phyloP scores from a whole-genome alignment of 768 basidiomycete species.

The Lactarius pseudohatsudake region DNA sequence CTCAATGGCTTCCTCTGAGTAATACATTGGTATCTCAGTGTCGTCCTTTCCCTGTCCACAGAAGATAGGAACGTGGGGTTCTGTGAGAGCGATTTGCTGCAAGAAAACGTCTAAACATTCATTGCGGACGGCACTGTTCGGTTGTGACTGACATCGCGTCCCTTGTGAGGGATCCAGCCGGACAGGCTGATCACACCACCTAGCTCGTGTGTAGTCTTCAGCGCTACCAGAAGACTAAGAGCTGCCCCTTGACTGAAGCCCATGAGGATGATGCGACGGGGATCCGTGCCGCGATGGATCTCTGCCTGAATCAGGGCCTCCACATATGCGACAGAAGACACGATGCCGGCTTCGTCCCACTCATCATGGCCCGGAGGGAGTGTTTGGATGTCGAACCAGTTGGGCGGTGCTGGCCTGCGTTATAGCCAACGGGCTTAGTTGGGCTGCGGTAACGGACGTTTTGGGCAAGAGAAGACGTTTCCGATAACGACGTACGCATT shows the following conservation, averaged over 20 bases:
- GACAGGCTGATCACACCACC: conserved; percentile 46
- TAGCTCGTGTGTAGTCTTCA: conserved; percentile 44
- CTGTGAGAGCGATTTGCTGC: conserved; percentile 38
- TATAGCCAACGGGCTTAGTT: conserved; percentile 35
- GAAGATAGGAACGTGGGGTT: conserved; percentile 41
- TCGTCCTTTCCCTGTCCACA: conserved; percentile 46
- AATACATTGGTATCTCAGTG: conserved; percentile 39
- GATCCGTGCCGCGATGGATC: conserved; percentile 40
- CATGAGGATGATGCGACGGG: conserved; percentile 41
- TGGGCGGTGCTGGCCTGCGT: conserved; percentile 35
- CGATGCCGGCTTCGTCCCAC: conserved; percentile 39
- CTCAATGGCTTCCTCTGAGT: conserved; percentile 36
- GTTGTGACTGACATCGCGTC: conserved; percentile 36
- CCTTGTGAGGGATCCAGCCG: conserved; percentile 45
- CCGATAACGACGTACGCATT: conserved; percentile 40
- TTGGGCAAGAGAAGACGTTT: neutral
- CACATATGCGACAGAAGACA: conserved; percentile 39
- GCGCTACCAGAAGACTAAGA: conserved; percentile 40
- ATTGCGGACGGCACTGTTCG: neutral
- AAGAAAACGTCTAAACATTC: conserved; percentile 1
- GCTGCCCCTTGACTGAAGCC: conserved; percentile 49
- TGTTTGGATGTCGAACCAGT: conserved; percentile 45
- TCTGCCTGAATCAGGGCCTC: conserved; percentile 42
- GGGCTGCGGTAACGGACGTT: conserved; percentile 30
- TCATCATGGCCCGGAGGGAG: conserved; percentile 41